A percentile compares a stretch with the other conserved stretches of the same genome.
Evolutionary conservation across 768 basidiomycete species (phyloP).

Genomic region (Collybia sp.): DNA sequence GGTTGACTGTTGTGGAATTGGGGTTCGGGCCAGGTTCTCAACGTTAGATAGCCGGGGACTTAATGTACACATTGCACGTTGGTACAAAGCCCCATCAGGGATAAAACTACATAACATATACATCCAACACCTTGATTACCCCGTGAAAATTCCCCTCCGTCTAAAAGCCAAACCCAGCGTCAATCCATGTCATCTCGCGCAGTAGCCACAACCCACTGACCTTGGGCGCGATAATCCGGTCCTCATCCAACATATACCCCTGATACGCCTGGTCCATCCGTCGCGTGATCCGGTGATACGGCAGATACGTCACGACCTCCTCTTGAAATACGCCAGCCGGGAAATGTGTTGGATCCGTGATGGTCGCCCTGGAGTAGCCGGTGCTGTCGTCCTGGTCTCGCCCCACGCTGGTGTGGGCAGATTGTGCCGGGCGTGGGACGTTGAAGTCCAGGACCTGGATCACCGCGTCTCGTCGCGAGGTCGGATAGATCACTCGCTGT

Average conservation of each 20-base stretch:
- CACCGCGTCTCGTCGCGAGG: background rate
- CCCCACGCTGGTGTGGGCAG: background rate
- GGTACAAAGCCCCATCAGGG: too few relatives aligned
- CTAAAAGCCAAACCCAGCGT: background rate
- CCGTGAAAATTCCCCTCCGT: too few relatives aligned
- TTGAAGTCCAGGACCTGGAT: conserved; percentile 14
- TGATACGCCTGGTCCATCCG: conserved; percentile 8
- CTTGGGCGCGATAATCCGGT: conserved; percentile 14
- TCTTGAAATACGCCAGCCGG: conserved; percentile 6
- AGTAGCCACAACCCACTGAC: background rate
- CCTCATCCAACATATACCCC: conserved; percentile 17
- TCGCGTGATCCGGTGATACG: conserved; percentile 7
- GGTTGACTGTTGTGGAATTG: too few relatives aligned
- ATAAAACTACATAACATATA: too few relatives aligned
- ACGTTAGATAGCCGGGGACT: too few relatives aligned
- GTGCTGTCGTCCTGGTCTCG: background rate
- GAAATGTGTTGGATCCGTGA: background rate
- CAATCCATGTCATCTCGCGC: background rate
- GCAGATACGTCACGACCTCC: conserved; percentile 8
- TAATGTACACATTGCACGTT: too few relatives aligned
- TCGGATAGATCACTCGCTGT: conserved; percentile 9
- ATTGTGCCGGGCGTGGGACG: background rate
- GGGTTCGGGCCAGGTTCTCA: too few relatives aligned
- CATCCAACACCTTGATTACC: too few relatives aligned
- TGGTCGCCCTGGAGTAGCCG: too few relatives aligned